Base-by-base conservation (phyloP, 305 asterid species). In the Solanum hybrid region DNA sequence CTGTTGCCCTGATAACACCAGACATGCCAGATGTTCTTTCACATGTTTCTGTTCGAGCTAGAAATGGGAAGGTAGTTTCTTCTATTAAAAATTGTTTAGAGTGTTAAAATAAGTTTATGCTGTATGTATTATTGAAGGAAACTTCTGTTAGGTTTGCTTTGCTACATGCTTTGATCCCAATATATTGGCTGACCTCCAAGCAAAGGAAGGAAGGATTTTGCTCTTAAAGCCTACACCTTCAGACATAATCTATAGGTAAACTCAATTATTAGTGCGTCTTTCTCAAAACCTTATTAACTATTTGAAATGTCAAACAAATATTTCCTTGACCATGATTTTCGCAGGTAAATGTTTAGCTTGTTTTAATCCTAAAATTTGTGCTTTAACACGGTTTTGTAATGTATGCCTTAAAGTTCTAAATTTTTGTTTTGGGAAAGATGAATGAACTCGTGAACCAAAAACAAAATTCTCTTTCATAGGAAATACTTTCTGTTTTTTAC, bases 1-100 rank as follows among this genome's bases (percentile, higher is more conserved):
- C 93, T 79, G 99, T 96, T 84, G 99, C 99, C 33, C 98, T 98
- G 91, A 91, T 98, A 90, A 98, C 99, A 64, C 99, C 98, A 16
- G 99, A 98, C 93, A 98, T 98, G 99, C 99, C 99, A 87, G 99
- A 98, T 94, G 99, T 98, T 90, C 94, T 98, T 57, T 98, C 99
- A 34, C 99, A 98, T 92, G 99, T 98, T 92, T 97, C 99, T 93
- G 99, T 98, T 92, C 94, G 99, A 92, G 99, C 99, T 86, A 95
- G 99, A 95, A 98, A 98, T 89, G 92, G 98, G 90, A 97, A 98
- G 99, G 99, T 98, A 92, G 90, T 89, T n/a, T 86, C 89, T 82
- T 88, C 86, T 71, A 64, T 67, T 13, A 80, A 77, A 88, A 8
- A 64, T 40, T 81, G 82, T 33, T 80, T 74, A 87, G 77, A n/a